Percentiles rank a stretch among this genome's conserved stretches.
Conservation (phyloP, 2,329 filamentous ascomycete genomes). For the Penicillium rolfsii region DNA sequence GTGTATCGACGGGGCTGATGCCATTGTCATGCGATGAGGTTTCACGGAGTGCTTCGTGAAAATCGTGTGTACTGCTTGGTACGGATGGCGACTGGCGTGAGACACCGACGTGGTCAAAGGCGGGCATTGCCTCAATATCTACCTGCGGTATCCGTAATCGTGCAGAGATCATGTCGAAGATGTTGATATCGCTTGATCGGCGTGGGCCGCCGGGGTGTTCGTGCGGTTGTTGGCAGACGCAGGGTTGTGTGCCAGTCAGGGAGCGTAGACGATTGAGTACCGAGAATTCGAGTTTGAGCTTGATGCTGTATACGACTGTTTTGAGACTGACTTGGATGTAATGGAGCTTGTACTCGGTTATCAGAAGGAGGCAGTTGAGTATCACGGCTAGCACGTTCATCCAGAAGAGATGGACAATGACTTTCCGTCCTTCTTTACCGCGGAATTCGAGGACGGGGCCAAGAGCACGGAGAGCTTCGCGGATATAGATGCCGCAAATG, state of each 20-base stretch:
- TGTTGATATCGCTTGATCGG: slow-evolving; percentile 18
- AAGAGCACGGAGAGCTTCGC: slow-evolving; percentile 47
- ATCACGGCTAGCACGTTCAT: slow-evolving; percentile 49
- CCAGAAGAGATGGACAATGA: slow-evolving; percentile 49
- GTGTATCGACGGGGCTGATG: background rate
- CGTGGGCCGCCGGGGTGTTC: background rate
- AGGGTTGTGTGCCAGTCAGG: slow-evolving; percentile 27
- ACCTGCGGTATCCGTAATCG: background rate
- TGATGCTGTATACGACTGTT: slow-evolving; percentile 47
- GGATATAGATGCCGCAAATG: slow-evolving; percentile 56
- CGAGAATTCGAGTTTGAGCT: slow-evolving; percentile 50
- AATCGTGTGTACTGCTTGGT: slow-evolving; percentile 17
- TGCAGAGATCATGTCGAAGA: slow-evolving; percentile 18
- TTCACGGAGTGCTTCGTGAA: slow-evolving; percentile 23
- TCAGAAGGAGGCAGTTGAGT: slow-evolving; percentile 42
- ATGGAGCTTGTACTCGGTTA: slow-evolving; percentile 40
- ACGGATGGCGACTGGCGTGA: background rate
- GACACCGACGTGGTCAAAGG: background rate
- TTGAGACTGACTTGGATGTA: slow-evolving; percentile 44
- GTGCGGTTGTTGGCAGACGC: slow-evolving; percentile 15
- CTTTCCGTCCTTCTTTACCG: slow-evolving; percentile 38
- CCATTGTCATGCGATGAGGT: slow-evolving; percentile 16
- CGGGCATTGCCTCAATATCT: slow-evolving; percentile 8
- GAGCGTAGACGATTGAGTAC: slow-evolving; percentile 45
- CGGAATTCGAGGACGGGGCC: slow-evolving; percentile 48